These are phyloP conservation scores for Ogataea methylovora DNA, from an alignment of 805 yeast species.

Conservation along the genomic window DNA sequence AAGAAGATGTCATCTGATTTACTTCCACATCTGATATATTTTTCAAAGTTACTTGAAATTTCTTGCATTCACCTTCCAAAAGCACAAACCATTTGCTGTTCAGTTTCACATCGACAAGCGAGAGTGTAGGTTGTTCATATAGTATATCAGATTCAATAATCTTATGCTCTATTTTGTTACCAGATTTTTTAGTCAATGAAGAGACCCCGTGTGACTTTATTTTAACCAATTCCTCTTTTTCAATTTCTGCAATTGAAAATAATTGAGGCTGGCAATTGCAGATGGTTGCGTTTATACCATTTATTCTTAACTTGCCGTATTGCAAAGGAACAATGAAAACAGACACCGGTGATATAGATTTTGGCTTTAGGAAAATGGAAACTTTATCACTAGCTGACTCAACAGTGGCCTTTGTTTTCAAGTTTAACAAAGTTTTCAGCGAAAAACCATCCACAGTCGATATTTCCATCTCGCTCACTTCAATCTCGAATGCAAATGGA, in stretches of 20 bases:
- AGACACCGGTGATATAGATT: conserved; percentile 28
- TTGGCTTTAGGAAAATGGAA: conserved; percentile 29
- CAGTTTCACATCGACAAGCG: conserved; percentile 42
- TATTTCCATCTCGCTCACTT: conserved; percentile 42
- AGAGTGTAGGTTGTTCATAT: conserved; percentile 51
- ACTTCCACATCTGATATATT: conserved; percentile 54
- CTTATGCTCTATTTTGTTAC: conserved; percentile 3
- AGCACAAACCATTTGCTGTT: conserved; percentile 66
- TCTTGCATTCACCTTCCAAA: conserved; percentile 64
- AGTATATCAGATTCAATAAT: conserved; percentile 11
- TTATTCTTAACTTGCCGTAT: conserved; percentile 40
- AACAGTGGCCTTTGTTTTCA: background rate
- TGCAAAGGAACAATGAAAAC: conserved; percentile 41
- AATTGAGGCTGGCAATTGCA: conserved; percentile 41
- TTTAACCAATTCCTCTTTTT: background rate
- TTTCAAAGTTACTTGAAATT: conserved; percentile 42
- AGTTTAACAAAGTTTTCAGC: conserved; percentile 13
- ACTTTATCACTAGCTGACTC: conserved; percentile 2
- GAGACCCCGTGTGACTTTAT: background rate
- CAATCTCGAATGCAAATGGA: conserved; percentile 72
- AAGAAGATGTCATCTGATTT: conserved; percentile 51
- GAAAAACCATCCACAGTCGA: conserved; percentile 18
- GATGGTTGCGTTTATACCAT: conserved; percentile 44
- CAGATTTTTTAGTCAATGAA: conserved; percentile 20
- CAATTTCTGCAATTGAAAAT: conserved; percentile 19